Base-by-base conservation (phyloP, 2,329 filamentous ascomycete genomes). In the Ascochyta rabiei region DNA sequence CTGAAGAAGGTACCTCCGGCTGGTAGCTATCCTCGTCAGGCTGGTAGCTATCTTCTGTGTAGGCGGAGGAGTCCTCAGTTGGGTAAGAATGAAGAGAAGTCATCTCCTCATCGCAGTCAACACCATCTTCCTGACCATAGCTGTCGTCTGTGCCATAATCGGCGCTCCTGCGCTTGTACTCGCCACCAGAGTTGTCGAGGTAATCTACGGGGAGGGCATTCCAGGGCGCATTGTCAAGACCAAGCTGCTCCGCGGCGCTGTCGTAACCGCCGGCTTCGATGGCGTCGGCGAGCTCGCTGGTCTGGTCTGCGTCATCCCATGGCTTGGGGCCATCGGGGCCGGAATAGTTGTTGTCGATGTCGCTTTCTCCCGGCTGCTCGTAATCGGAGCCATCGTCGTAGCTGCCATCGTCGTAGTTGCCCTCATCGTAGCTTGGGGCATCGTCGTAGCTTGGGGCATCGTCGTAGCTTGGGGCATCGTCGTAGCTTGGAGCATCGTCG, bases 271-370 rank as follows among this genome's bases (percentile, higher is more conserved):
- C 35, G 2, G 21, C 34, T 3, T 54, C 45, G 8, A 54, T 54
- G 1, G 52, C 45, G 24, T 54, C 52, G n/a, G 52, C 52, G 4
- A 45, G 41, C 10, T 49, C 45, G 28, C 31, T 40, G 13, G 45
- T 54, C 21, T 40, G 39, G 8, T 49, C 40, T 10, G 28, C 34
- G 10, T 54, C 52, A 26, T 54, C 52, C 52, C 52, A 54, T 4
- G 52, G 52, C 28, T 45, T 44, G 2, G 52, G 52, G 15, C 52
- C 46, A 16, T 54, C 45, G 3, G 52, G 41, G 26, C 39, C 42
- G 8, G 35, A 34, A 47, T 56, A 56, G 31, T 51, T 50, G 41
- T 34, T 56, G 47, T 50, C 53, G n/a, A 48, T 47, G 24, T 26
- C 30, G 13, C 23, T 42, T 6, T 42, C 26, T 18, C 37, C 23